Conservation (phyloP, 1,284 basidiomycete species). For the Ustilago bromivora region DNA sequence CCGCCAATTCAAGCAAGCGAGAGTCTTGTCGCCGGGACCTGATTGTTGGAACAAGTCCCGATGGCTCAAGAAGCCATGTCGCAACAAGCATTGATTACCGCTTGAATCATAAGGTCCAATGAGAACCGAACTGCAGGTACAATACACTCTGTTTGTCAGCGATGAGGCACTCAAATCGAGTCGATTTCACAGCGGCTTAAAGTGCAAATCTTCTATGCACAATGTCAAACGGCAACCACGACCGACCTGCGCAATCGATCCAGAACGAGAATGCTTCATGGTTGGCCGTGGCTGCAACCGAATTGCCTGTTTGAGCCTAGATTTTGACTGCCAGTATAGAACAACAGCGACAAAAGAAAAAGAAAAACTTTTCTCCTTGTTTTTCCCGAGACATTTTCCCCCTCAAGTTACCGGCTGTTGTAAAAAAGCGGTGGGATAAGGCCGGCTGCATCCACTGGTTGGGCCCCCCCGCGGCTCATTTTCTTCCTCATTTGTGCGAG, state of each 20-base stretch:
- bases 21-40: constrained; percentile 6
- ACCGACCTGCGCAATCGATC: neutral
- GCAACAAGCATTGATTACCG: neutral
- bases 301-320: constrained; percentile 17
- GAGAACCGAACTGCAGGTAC: neutral
- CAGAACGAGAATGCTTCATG: constrained; percentile 1
- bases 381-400: neutral
- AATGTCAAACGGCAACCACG: neutral
- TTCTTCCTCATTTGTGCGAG: neutral
- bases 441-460: constrained; percentile 25
- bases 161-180: neutral
- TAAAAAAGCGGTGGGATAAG: neutral
- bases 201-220: neutral
- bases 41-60: neutral
- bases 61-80: neutral
- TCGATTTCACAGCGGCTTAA: neutral
- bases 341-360: neutral
- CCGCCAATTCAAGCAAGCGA: constrained; percentile 27
- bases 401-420: neutral
- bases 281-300: constrained; percentile 12
- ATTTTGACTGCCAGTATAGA: constrained; percentile 8
- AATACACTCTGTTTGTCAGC: neutral
- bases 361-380: neutral
- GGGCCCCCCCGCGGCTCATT: neutral
- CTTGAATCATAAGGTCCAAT: neutral